phyloP scores from a whole-genome alignment of 805 yeast species.

The Sugiyamaella smithiae region DNA sequence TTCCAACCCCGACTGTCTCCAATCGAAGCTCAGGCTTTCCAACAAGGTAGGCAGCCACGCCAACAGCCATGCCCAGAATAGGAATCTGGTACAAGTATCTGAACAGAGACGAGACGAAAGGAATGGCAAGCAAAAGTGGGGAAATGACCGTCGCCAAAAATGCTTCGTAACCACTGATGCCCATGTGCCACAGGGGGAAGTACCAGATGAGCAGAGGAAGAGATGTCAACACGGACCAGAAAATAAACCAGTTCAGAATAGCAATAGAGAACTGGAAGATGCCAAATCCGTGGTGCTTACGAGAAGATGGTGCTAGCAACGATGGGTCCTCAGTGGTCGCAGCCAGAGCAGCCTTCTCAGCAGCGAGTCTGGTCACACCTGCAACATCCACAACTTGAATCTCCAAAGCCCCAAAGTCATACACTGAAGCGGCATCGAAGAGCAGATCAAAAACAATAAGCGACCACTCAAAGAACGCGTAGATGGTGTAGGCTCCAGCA shows the following conservation, averaged over 20 bases:
- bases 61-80: constrained; percentile 54
- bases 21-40: constrained; percentile 70
- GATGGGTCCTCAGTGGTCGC: neutral
- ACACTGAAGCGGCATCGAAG: constrained; percentile 76
- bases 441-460: constrained; percentile 77
- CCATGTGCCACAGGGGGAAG: constrained; percentile 98
- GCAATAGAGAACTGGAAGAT: constrained; percentile 31
- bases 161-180: constrained; percentile 91
- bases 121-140: constrained; percentile 54
- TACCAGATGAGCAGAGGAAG: constrained; percentile 89
- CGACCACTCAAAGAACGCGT: constrained; percentile 94
- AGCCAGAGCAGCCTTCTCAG: constrained; percentile 13
- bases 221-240: constrained; percentile 83
- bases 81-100: constrained; percentile 50
- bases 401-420: constrained; percentile 65
- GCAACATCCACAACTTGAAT: constrained; percentile 39
- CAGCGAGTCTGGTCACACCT: constrained; percentile 25
- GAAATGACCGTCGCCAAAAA: constrained; percentile 51
- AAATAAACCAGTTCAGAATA: constrained; percentile 63
- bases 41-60: constrained; percentile 72
- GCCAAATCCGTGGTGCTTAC: constrained; percentile 29
- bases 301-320: constrained; percentile 22
- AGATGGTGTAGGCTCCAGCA: constrained; percentile 93
- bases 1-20: constrained; percentile 61
- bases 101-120: constrained; percentile 42